Evolutionary conservation across 305 asterid genomes (phyloP), one percentile per base, ranked within the genome.

Genomic region (Striga hermonthica): DNA sequence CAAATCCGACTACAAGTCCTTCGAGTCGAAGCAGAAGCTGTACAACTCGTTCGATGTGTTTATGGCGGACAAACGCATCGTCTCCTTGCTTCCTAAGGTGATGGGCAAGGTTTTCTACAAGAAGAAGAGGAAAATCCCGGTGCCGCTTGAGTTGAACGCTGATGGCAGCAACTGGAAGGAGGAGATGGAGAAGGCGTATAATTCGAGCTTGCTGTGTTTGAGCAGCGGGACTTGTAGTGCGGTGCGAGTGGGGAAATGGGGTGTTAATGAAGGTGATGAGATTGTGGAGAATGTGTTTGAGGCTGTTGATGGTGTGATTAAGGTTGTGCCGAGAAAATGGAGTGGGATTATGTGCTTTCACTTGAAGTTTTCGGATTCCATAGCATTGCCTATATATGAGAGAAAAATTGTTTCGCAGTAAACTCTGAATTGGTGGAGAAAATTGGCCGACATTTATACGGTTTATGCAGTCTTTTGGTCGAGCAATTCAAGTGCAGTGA

Each of bases 71-170:
- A 73, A 66, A 47, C 68, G 76, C 49, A 82, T 80, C 16, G 69
- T 70, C 7, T 77, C 81, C 9, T 14, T 82, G 72, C 93, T 92
- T 57, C 91, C 95, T 0, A 66, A 41, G 71, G 78, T 81, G 35
- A 54, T 92, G 71, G 98, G 98, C 59, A 89, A 81, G 84, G 82
- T 80, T 9, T 92, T 92, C 70, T 92, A 81, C 74, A 81, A 73
- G 75, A 89, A 87, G 74, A 91, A 75, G 90, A 83, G 74, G 53
- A 90, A 82, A 61, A 72, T 89, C 45, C 88, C 91, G 37, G 81
- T 86, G 72, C 89, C 91, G 3, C 79, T 89, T 69, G 87, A 86
- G 1, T 71, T 92, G 69, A 76, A 67, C 38, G 71, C 75, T 3
- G 78, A 67, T 16, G 70, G 86, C 43, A 76, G 84, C 50, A 74